Conservation (phyloP, 768 basidiomycete genomes). For the Udeniomyces megalosporus region DNA sequence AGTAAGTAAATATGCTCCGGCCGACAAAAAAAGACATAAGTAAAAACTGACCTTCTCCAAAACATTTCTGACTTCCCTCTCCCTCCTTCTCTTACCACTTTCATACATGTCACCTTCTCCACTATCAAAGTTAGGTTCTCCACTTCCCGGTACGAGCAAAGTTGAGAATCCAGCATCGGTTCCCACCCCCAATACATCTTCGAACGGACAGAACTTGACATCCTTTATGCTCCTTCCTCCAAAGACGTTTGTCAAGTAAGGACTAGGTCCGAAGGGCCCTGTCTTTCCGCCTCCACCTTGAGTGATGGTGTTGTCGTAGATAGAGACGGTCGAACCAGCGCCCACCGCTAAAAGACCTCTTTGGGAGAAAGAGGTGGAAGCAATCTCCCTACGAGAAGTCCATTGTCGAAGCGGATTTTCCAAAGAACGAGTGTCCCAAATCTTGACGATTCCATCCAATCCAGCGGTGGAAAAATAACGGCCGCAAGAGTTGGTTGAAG, state of each 20-base stretch:
- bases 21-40: background rate
- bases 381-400: slow-evolving; percentile 39
- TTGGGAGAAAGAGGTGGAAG: slow-evolving; percentile 68
- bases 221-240: slow-evolving; percentile 60
- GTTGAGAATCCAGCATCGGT: slow-evolving; percentile 64
- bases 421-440: slow-evolving; percentile 98
- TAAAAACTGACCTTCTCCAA: slow-evolving; percentile 56
- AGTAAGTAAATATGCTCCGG: background rate
- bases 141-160: slow-evolving; percentile 76
- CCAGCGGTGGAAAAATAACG: slow-evolving; percentile 83
- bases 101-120: slow-evolving; percentile 91
- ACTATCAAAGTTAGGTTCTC: slow-evolving; percentile 90
- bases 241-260: slow-evolving; percentile 78
- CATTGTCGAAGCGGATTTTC: slow-evolving; percentile 69
- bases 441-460: slow-evolving; percentile 70
- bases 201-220: slow-evolving; percentile 73
- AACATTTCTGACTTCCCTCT: slow-evolving; percentile 76
- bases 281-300: slow-evolving; percentile 20
- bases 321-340: slow-evolving; percentile 63
- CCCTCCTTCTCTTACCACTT: slow-evolving; percentile 57
- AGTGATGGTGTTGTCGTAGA: slow-evolving; percentile 26
- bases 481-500: slow-evolving; percentile 50
- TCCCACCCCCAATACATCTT: slow-evolving; percentile 62
- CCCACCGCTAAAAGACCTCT: slow-evolving; percentile 68
- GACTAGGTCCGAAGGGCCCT: slow-evolving; percentile 43